phyloP scores from a whole-genome alignment of 2,329 filamentous ascomycete species.

The Verticillium zaregamsianum region DNA sequence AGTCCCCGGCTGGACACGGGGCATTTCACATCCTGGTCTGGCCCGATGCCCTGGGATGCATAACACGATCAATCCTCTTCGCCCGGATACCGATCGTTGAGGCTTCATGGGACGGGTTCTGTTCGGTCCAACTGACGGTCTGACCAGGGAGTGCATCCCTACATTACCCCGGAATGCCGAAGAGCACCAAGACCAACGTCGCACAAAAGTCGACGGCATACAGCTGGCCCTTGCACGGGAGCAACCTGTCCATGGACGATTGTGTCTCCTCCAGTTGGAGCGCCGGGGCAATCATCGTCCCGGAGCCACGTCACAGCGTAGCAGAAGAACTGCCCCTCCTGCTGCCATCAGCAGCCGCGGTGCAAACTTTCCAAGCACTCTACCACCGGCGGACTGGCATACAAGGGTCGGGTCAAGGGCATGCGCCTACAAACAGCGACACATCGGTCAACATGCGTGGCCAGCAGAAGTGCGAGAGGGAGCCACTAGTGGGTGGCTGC shows the following conservation, averaged over 20 bases:
- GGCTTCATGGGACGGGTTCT: not conserved
- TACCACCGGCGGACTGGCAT: not conserved
- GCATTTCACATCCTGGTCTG: not conserved
- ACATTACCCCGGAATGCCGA: not conserved
- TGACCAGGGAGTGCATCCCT: not conserved
- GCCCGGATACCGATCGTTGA: not conserved
- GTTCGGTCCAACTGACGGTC: not conserved
- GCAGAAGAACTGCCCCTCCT: not conserved
- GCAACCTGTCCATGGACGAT: not conserved
- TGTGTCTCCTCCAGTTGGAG: not conserved
- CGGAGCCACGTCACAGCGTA: not conserved
- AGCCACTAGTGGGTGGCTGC: not conserved
- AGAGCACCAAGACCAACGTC: not conserved
- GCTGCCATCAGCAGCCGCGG: not conserved
- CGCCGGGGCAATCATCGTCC: not conserved
- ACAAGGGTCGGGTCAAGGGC: not conserved
- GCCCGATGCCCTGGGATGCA: not conserved
- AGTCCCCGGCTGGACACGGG: not conserved
- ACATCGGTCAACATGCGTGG: not conserved
- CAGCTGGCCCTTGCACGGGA: not conserved
- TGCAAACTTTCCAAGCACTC: not conserved
- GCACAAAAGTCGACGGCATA: not conserved
- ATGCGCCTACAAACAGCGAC: not conserved
- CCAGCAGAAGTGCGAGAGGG: not conserved
- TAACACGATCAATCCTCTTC: not conserved